These are phyloP conservation scores for Inga oerstediana DNA, from an alignment of 306 rosid species.

Conservation along the genomic window DNA sequence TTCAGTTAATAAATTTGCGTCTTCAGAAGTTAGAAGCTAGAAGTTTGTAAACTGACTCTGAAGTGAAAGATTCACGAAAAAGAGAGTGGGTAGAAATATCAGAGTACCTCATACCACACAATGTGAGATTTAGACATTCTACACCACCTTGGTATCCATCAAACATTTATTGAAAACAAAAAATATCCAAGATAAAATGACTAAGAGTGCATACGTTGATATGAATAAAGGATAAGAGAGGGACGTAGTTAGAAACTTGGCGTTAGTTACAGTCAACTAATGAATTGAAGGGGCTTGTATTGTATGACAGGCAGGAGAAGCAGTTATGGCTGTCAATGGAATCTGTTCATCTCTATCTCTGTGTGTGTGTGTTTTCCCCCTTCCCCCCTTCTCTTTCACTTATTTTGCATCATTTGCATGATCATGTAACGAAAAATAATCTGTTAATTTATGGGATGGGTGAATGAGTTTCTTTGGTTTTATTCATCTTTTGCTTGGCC, in stretches of 20 bases:
- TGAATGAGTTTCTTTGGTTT: neutral
- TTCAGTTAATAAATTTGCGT: neutral
- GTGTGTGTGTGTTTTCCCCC: too few relatives aligned
- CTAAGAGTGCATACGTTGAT: neutral
- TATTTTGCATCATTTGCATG: neutral
- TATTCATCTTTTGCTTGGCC: conserved; percentile 5
- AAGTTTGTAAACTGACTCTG: neutral
- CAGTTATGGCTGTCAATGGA: neutral
- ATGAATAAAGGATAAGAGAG: neutral
- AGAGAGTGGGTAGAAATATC: neutral
- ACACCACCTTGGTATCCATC: neutral
- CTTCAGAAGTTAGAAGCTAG: neutral
- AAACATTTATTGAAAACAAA: neutral
- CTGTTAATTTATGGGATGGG: neutral
- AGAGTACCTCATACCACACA: neutral
- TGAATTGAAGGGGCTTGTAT: neutral
- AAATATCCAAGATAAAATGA: neutral
- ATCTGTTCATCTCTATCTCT: neutral
- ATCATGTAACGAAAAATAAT: neutral
- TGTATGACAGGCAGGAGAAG: neutral
- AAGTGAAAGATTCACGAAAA: neutral
- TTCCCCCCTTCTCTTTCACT: neutral
- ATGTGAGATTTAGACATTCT: neutral
- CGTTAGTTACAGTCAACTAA: neutral
- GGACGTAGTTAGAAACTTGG: neutral